Conservation (phyloP, 768 basidiomycete genomes). For the Tylopilus plumbeoviolaceoides region DNA sequence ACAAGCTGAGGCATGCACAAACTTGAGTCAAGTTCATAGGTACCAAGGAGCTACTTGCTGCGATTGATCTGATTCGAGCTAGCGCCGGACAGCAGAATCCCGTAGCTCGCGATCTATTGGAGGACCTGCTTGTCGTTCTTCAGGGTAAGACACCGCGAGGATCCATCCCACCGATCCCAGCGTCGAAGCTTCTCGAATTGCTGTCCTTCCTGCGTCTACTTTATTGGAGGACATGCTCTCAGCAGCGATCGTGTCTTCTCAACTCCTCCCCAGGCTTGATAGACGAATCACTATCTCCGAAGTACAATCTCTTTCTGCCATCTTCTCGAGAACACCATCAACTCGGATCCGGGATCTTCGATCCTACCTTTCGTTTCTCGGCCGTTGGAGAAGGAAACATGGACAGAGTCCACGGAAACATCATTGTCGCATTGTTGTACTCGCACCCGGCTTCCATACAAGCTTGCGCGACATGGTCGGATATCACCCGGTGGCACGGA, state of each 20-base stretch:
- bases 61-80: conserved; percentile 39
- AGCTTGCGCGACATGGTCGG: conserved; percentile 39
- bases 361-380: conserved; percentile 20
- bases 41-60: conserved; percentile 36
- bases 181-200: conserved; percentile 39
- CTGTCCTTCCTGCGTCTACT: conserved; percentile 31
- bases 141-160: conserved; percentile 3
- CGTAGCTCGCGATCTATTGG: conserved; percentile 19
- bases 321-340: background rate
- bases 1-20: conserved; percentile 11
- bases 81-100: conserved; percentile 1
- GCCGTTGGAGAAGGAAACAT: conserved; percentile 40
- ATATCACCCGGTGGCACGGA: conserved; percentile 17
- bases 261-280: conserved; percentile 28
- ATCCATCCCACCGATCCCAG: conserved; percentile 16
- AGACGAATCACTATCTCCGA: conserved; percentile 22
- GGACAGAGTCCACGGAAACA: conserved; percentile 42
- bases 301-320: conserved; percentile 2
- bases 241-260: conserved; percentile 34
- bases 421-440: conserved; percentile 45
- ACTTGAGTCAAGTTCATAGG: conserved; percentile 57
- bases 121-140: conserved; percentile 37
- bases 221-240: conserved; percentile 49
- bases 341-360: background rate
- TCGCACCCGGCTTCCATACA: conserved; percentile 25